Base-by-base conservation (phyloP, 345 rosid species). In the Arabidopsis suecica region DNA sequence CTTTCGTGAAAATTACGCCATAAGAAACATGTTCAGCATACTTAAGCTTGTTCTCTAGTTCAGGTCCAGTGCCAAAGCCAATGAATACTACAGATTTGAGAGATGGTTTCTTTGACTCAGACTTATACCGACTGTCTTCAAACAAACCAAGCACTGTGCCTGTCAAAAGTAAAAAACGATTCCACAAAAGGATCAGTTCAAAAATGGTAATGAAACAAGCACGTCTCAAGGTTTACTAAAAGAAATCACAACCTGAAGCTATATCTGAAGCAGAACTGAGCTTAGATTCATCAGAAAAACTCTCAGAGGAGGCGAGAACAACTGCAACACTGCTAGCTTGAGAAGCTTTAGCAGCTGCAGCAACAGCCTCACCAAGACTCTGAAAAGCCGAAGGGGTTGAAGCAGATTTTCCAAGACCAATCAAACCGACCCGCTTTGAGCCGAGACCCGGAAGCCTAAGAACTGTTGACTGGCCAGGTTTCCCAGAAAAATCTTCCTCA, bases 401-500 rank as follows among this genome's bases (percentile, higher is more conserved):
- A 68, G 87, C 86, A 8, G 88, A 78, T 67, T 85, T 81, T 45
- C 99, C 98, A 12, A 90, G 93, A 57, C 99, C 98, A 36, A 95
- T 75, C 89, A 95, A 84, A 71, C 99, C 92, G 22, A 95, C 86
- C 82, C 97, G 90, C 84, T 95, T 95, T 9, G 93, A 85, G 9
- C 93, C 88, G 16, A 85, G 80, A 69, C 97, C 93, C 0, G 93
- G 86, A 77, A 92, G 87, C 67, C 99, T 87, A 58, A 90, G 93
- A 74, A 92, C 82, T 4, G 86, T 71, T 0, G 96, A 88, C 73
- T 92, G 97, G 11, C 97, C 97, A 6, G 83, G 68, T 86, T 91
- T 95, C 51, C 96, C 99, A 5, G 92, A 79, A 66, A 95, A 95
- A 83, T 90, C 97, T 86, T 95, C 99, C 88, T 95, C 99, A 1